These are phyloP conservation scores for Metschnikowia colocasiae DNA, from an alignment of 805 yeast species.

Conservation along the genomic window DNA sequence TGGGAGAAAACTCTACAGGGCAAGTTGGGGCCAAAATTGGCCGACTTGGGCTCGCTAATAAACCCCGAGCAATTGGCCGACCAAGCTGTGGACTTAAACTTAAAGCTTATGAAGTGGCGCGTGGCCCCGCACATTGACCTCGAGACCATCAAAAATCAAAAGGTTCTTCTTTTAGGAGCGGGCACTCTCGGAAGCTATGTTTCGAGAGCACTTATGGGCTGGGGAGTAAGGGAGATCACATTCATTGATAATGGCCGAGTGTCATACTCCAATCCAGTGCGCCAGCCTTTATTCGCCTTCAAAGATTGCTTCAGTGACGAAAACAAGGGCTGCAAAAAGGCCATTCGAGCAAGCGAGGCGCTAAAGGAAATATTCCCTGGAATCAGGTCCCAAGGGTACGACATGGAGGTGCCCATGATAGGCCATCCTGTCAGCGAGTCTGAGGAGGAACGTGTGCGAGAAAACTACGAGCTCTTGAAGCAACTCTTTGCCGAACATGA, in stretches of 20 bases:
- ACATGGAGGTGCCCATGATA: constrained; percentile 87
- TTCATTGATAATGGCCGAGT: constrained; percentile 88
- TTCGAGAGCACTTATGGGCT: constrained; percentile 78
- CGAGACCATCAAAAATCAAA: constrained; percentile 55
- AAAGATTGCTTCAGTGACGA: constrained; percentile 69
- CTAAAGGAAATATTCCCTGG: constrained; percentile 75
- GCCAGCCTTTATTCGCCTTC: constrained; percentile 84
- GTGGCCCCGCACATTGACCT: constrained; percentile 78
- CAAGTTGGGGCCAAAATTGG: constrained; percentile 74
- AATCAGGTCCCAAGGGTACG: constrained; percentile 58
- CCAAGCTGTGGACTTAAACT: constrained; percentile 88
- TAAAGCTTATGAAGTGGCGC: constrained; percentile 96
- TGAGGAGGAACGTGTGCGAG: constrained; percentile 40
- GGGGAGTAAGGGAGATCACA: constrained; percentile 88
- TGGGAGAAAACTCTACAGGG: constrained; percentile 85
- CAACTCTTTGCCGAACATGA: constrained; percentile 65
- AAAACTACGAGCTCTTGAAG: constrained; percentile 51
- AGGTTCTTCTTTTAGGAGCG: constrained; percentile 82
- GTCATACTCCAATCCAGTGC: constrained; percentile 90
- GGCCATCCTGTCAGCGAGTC: constrained; percentile 74
- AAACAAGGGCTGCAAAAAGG: constrained; percentile 69
- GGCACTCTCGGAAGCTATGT: constrained; percentile 96
- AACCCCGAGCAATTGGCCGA: constrained; percentile 80
- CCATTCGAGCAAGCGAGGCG: constrained; percentile 70
- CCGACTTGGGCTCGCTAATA: constrained; percentile 76